Base-by-base conservation (phyloP, 306 rosid species). In the Cucurbita moschata region DNA sequence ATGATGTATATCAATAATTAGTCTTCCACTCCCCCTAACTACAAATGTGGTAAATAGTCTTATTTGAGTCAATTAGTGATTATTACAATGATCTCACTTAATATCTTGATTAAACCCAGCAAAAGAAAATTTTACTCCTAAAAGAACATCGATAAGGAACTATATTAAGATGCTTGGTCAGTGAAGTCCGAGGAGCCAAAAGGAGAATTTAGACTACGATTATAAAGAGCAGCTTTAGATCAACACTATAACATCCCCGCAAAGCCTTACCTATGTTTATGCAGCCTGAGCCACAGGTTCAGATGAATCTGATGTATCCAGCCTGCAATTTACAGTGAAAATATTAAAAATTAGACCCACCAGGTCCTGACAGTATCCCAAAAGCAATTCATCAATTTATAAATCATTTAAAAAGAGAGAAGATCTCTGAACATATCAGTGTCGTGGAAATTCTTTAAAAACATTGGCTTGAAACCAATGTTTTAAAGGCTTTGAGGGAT, bases 261-360 rank as follows among this genome's bases (percentile, higher is more conserved):
- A 77, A 53, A 64, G 67, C 43, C 50, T 79, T 11, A 69, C 74
- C 78, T 68, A 54, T 49, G 76, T 69, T 79, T 80, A 90, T 23
- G 80, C 86, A 72, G 82, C 88, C 77, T 87, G 94, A 54, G 96
- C 97, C 75, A 88, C 84, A 51, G 89, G 79, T 76, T 88, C 96
- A 4, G 92, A 68, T 74, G 87, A 72, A 80, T 80, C 84, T 57
- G 77, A 46, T 75, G 84, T 83, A 78, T 90, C 97, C 56, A 78
- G 79, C 88, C 96, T 94, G 91, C 76, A 86, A 79, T 76, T 79
- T 65, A 73, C 43, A 26, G 57, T 46, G 56, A 76, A 69, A 19
- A 77, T 26, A 35, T 74, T 58, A 73, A 51, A 40, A 11, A 10
- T 63, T 55, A 40, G 65, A 47, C 46, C 57, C 68, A 64, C 38